Percentiles rank a stretch among this genome's conserved stretches.
phyloP scores from a whole-genome alignment of 106 monocot genomes.

The Platanthera guangdongensis region DNA sequence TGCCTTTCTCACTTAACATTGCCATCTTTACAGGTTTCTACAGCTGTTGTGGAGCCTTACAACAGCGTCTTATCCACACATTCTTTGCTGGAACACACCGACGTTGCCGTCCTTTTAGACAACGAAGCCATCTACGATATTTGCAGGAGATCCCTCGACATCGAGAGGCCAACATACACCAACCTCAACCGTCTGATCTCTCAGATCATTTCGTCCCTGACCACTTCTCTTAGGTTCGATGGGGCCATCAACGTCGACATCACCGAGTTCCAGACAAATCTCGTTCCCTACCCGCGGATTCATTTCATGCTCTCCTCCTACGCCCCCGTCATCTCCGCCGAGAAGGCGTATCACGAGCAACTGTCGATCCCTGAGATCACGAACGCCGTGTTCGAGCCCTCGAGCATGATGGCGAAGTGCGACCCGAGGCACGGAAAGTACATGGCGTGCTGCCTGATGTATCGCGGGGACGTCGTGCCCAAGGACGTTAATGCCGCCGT shows the following conservation, averaged over 20 bases:
- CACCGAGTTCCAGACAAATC: conserved; percentile 87
- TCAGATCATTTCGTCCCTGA: conserved; percentile 81
- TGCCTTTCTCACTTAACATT: too few relatives aligned
- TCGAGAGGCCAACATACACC: conserved; percentile 78
- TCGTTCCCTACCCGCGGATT: conserved; percentile 81
- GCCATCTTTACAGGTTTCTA: conserved; percentile 46
- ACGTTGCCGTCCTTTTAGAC: conserved; percentile 73
- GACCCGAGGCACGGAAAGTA: conserved; percentile 93
- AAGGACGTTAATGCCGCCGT: conserved; percentile 97
- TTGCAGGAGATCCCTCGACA: conserved; percentile 63
- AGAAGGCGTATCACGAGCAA: conserved; percentile 22
- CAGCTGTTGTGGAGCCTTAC: conserved; percentile 85
- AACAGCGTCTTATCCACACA: conserved; percentile 86
- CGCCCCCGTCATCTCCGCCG: conserved; percentile 74
- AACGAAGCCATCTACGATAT: conserved; percentile 89
- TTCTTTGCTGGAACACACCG: conserved; percentile 79
- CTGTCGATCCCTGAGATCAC: conserved; percentile 84
- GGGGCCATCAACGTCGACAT: conserved; percentile 72
- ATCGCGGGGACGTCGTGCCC: conserved; percentile 85
- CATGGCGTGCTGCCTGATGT: conserved; percentile 93
- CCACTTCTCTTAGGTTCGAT: conserved; percentile 28
- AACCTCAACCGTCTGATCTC: conserved; percentile 79
- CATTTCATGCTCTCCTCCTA: conserved; percentile 92
- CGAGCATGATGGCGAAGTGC: conserved; percentile 94
- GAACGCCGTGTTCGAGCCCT: conserved; percentile 78